Evolutionary conservation across 345 rosid species (phyloP).

Genomic region (Fremontodendron californicum): DNA sequence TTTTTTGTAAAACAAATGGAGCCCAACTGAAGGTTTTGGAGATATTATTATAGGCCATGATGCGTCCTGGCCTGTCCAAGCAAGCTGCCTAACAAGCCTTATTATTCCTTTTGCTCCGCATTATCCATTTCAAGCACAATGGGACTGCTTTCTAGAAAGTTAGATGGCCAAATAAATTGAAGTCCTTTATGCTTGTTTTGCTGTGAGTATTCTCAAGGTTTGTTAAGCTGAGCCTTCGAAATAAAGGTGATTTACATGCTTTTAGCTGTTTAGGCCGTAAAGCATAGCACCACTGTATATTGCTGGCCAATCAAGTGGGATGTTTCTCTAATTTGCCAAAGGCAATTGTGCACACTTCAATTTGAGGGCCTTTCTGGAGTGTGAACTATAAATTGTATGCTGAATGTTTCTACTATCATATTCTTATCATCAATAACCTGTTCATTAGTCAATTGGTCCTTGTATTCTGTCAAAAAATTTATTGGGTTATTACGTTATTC

Average conservation of each 20-base stretch:
- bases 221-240: neutral
- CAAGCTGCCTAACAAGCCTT: neutral
- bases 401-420: neutral
- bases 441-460: neutral
- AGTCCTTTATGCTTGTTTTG: neutral
- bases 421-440: neutral
- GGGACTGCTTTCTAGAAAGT: neutral
- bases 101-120: neutral
- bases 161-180: slow-evolving; percentile 1
- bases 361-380: neutral
- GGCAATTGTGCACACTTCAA: neutral
- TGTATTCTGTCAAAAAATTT: neutral
- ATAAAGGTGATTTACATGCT: neutral
- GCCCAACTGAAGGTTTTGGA: neutral
- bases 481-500: neutral
- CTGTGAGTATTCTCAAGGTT: neutral
- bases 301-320: neutral
- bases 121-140: neutral
- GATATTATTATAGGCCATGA: neutral
- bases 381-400: neutral
- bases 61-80: neutral
- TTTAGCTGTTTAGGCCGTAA: slow-evolving; percentile 1
- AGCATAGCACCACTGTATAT: neutral
- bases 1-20: neutral
- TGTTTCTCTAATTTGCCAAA: neutral